Percentiles rank a stretch among this genome's conserved stretches.
These are phyloP conservation scores for Xylaria sp. DNA, from an alignment of 2,329 filamentous ascomycete genomes.

Conservation along the genomic window DNA sequence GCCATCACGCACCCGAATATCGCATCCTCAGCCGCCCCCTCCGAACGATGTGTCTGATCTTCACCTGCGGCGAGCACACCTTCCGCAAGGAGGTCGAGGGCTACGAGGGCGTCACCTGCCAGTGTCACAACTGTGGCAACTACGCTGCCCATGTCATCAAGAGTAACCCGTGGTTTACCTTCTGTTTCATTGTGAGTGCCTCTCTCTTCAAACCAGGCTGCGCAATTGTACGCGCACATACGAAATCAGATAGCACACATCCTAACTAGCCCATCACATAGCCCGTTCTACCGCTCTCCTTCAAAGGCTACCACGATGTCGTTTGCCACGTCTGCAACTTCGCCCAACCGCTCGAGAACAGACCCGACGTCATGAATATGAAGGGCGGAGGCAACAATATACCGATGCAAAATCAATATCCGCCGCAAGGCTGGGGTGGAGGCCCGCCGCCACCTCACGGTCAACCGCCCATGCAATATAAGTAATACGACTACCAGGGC, in stretches of 20 bases:
- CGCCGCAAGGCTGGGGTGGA: conserved; percentile 39
- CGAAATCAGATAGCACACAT: background rate
- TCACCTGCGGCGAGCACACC: conserved; percentile 69
- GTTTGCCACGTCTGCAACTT: conserved; percentile 81
- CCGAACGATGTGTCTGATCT: conserved; percentile 68
- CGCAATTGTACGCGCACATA: background rate
- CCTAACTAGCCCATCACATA: conserved; percentile 45
- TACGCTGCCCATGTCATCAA: conserved; percentile 69
- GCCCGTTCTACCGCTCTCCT: conserved; percentile 77
- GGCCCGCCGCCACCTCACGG: conserved; percentile 33
- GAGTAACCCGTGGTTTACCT: conserved; percentile 78
- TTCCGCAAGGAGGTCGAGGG: conserved; percentile 68
- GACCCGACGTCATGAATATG: conserved; percentile 66
- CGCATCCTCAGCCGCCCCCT: conserved; percentile 15
- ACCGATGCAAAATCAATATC: conserved; percentile 50
- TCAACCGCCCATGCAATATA: conserved; percentile 46
- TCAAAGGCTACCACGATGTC: conserved; percentile 74
- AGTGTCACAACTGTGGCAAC: conserved; percentile 75
- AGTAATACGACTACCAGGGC: conserved; percentile 17
- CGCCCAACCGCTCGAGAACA: conserved; percentile 70
- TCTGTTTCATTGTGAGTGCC: conserved; percentile 74
- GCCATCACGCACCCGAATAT: conserved; percentile 8
- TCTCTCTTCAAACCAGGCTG: background rate
- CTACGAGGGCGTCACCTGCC: conserved; percentile 69
- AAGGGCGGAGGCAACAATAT: conserved; percentile 51